Conservation (phyloP, 2,329 filamentous ascomycete species). For the Lecanosticta acicola region DNA sequence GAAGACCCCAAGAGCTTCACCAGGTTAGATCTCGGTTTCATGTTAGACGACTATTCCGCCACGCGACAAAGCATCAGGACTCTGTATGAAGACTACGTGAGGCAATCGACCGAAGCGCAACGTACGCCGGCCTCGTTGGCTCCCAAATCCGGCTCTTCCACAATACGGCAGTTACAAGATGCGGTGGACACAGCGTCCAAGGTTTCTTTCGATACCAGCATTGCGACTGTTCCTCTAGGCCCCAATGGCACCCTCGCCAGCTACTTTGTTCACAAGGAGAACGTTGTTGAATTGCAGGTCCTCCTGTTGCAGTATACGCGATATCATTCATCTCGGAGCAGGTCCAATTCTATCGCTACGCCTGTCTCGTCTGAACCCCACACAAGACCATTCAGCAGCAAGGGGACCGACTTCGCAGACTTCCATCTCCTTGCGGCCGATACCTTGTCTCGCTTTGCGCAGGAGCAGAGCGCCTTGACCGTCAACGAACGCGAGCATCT, state of each 20-base stretch:
- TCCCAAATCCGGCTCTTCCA: conserved; percentile 14
- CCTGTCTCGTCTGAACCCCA: conserved; percentile 21
- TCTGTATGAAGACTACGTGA: conserved; percentile 37
- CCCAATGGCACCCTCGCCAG: conserved; percentile 42
- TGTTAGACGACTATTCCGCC: conserved; percentile 46
- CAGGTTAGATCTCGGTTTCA: conserved; percentile 55
- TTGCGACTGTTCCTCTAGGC: conserved; percentile 45
- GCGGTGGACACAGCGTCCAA: conserved; percentile 37
- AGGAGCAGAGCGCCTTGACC: conserved; percentile 42
- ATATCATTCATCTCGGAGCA: conserved; percentile 32
- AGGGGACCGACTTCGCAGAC: conserved; percentile 31
- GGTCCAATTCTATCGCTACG: conserved; percentile 23
- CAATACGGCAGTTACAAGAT: conserved; percentile 35
- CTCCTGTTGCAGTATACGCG: conserved; percentile 47
- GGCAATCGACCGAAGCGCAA: conserved; percentile 14
- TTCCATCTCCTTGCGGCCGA: conserved; percentile 44
- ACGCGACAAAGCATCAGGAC: conserved; percentile 42
- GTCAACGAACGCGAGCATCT: conserved; percentile 36
- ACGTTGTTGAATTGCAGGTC: conserved; percentile 50
- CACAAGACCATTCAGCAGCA: conserved; percentile 14
- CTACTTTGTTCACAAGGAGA: conserved; percentile 52
- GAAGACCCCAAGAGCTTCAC: conserved; percentile 66
- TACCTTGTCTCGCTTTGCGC: conserved; percentile 42
- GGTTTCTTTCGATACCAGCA: conserved; percentile 46
- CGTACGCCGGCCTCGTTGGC: conserved; percentile 11